Percentiles rank a stretch among this genome's conserved stretches.
Evolutionary conservation across 352 stramenopile species (phyloP).

Genomic region (Pythium phragmitis): DNA sequence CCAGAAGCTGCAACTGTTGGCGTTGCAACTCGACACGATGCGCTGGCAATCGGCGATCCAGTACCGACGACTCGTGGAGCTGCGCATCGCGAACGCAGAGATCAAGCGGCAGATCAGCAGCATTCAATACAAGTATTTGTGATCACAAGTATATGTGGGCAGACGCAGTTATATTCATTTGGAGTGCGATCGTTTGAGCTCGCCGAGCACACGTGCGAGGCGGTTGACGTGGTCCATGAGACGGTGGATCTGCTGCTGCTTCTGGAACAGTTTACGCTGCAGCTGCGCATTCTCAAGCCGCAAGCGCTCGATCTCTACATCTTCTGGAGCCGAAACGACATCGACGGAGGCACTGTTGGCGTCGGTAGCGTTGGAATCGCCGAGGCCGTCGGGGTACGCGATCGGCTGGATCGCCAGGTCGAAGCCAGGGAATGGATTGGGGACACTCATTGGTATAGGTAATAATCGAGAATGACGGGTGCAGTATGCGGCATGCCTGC

Average conservation of each 20-base stretch:
- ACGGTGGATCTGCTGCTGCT: conserved; percentile 13
- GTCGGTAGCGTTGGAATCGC: neutral
- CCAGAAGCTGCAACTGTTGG: neutral
- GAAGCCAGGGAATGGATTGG: neutral
- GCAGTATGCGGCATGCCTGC: neutral
- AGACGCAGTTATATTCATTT: too few species aligned
- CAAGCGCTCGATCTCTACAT: neutral
- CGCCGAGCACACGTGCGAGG: conserved; percentile 2
- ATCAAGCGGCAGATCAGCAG: neutral
- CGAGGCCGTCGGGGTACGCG: neutral
- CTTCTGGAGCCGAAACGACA: neutral
- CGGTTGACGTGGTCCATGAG: conserved; percentile 16
- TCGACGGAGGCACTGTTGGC: neutral
- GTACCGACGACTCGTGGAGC: neutral
- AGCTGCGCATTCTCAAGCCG: conserved; percentile 5
- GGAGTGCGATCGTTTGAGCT: neutral
- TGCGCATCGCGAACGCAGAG: neutral
- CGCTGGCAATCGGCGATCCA: neutral
- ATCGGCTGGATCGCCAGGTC: conserved; percentile 6
- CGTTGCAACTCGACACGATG: neutral
- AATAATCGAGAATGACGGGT: neutral
- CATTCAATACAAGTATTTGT: neutral
- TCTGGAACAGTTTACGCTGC: conserved; percentile 12
- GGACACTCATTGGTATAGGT: neutral
- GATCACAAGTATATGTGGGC: neutral